Conservation (phyloP, 352 stramenopile genomes). For the Phytopythium oedochilum region DNA sequence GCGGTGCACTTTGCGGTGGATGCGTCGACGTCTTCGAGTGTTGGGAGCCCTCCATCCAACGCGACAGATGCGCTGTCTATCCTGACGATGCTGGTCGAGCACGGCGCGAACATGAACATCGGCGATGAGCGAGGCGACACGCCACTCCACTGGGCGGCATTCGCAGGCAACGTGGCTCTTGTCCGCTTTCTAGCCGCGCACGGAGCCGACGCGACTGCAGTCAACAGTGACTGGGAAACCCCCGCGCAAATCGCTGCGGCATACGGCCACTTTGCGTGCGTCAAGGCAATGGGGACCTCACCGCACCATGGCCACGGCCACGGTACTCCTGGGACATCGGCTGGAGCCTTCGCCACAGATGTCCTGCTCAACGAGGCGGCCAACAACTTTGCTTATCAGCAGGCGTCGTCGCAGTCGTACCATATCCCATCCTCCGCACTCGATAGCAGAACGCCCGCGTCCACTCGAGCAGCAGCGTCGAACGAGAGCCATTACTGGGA, state of each 20-base stretch:
- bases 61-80: constrained; percentile 9
- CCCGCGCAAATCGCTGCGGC: constrained; percentile 41
- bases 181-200: constrained; percentile 31
- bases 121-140: constrained; percentile 64
- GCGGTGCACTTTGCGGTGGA: constrained; percentile 39
- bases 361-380: constrained; percentile 20
- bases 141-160: constrained; percentile 58
- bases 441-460: not conserved
- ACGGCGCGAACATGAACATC: constrained; percentile 37
- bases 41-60: not conserved
- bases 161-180: constrained; percentile 35
- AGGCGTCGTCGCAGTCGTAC: constrained; percentile 29
- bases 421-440: not conserved
- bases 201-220: constrained; percentile 35
- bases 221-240: constrained; percentile 60
- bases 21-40: constrained; percentile 12
- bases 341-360: not conserved
- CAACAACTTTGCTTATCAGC: constrained; percentile 23
- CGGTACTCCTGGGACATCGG: constrained; percentile 25
- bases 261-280: constrained; percentile 42
- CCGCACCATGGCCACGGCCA: not conserved
- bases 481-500: constrained; percentile 42
- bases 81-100: constrained; percentile 19
- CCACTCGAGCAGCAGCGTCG: not conserved
- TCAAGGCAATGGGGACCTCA: constrained; percentile 9